A percentile compares a stretch with the other conserved stretches of the same genome.
These are phyloP conservation scores for Pleurotus ostreatus DNA, from an alignment of 768 basidiomycete genomes.

Conservation along the genomic window DNA sequence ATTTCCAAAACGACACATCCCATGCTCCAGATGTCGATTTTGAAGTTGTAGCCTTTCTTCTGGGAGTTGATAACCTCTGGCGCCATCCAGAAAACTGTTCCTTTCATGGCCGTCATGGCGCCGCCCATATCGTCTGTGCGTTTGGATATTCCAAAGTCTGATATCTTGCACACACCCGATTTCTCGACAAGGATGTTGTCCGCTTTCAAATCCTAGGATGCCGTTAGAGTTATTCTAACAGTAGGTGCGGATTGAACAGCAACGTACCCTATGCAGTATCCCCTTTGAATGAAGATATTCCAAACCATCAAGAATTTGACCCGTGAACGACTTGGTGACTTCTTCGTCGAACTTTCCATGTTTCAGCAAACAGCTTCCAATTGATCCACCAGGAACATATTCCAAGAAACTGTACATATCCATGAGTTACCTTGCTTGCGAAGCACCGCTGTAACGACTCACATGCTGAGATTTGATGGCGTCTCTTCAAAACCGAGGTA, in stretches of 20 bases:
- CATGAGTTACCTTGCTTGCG: neutral
- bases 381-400: conserved; percentile 96
- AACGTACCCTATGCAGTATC: conserved; percentile 84
- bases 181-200: conserved; percentile 97
- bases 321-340: conserved; percentile 89
- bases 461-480: conserved; percentile 87
- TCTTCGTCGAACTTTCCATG: conserved; percentile 92
- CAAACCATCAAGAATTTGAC: conserved; percentile 86
- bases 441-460: conserved; percentile 26
- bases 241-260: neutral
- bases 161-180: conserved; percentile 92
- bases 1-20: conserved; percentile 99
- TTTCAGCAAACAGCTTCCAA: conserved; percentile 85
- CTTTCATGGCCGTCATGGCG: conserved; percentile 93
- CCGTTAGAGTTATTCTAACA: conserved; percentile 7
- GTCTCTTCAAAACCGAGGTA: conserved; percentile 96
- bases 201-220: conserved; percentile 83
- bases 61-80: conserved; percentile 89
- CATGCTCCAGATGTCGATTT: conserved; percentile 98
- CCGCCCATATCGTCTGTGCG: conserved; percentile 83
- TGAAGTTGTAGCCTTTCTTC: conserved; percentile 90
- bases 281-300: conserved; percentile 90
- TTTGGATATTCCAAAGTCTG: conserved; percentile 99
- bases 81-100: conserved; percentile 99
- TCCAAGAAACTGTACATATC: conserved; percentile 77